These are phyloP conservation scores for Combretum micranthum DNA, from an alignment of 345 rosid species.

Conservation along the genomic window DNA sequence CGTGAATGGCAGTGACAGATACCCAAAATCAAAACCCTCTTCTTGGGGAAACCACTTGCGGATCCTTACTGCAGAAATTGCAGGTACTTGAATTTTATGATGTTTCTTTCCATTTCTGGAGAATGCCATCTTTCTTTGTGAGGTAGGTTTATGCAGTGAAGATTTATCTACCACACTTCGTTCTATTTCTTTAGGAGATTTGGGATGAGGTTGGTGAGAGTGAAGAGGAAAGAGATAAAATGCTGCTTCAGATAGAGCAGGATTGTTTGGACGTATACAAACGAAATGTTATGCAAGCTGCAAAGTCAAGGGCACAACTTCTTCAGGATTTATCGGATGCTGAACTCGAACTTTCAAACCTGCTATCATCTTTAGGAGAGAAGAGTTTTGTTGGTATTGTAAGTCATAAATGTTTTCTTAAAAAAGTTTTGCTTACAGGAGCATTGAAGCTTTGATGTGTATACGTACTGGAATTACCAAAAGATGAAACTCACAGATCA, in stretches of 20 bases:
- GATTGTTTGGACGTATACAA: slow-evolving; percentile 89
- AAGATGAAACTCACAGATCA: no score
- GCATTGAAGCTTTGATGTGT: no score
- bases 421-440: no score
- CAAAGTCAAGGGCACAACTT: slow-evolving; percentile 78
- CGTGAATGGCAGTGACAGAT: slow-evolving; percentile 60
- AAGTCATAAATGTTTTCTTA: slow-evolving; percentile 18
- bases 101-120: neutral
- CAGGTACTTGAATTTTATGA: slow-evolving; percentile 41
- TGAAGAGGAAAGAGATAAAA: slow-evolving; percentile 87
- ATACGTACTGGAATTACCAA: no score
- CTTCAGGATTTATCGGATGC: slow-evolving; percentile 83
- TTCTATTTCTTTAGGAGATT: slow-evolving; percentile 48
- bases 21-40: slow-evolving; percentile 49
- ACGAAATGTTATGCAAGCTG: slow-evolving; percentile 86
- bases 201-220: slow-evolving; percentile 99
- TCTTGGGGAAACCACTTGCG: slow-evolving; percentile 76
- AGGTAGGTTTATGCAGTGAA: slow-evolving; percentile 1
- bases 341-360: slow-evolving; percentile 67
- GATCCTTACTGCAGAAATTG: slow-evolving; percentile 70
- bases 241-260: slow-evolving; percentile 88
- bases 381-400: slow-evolving; percentile 59
- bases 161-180: neutral
- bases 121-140: neutral
- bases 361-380: slow-evolving; percentile 79